Conservation (phyloP, 2,329 filamentous ascomycete genomes). For the Fusarium sp. region DNA sequence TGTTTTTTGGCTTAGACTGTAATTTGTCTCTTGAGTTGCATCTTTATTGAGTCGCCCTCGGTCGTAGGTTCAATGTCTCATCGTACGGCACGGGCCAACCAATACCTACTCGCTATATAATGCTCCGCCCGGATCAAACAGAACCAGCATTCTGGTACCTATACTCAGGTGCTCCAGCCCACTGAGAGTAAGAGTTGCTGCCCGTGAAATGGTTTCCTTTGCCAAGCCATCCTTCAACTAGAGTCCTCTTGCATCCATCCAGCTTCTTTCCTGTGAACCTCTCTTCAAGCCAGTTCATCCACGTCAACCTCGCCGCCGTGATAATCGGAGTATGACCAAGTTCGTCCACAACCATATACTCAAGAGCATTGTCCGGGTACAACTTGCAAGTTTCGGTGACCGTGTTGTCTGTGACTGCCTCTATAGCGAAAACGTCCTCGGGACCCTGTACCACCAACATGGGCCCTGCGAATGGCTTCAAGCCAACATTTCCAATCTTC, state of each 20-base stretch:
- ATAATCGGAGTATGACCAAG: slow-evolving; percentile 11
- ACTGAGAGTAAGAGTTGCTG: slow-evolving; percentile 5
- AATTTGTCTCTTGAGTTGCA: not conserved
- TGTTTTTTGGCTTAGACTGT: not conserved
- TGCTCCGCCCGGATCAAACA: not conserved
- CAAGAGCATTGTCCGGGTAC: not conserved
- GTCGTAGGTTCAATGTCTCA: no score
- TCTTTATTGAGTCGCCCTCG: not conserved
- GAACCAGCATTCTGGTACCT: slow-evolving; percentile 15
- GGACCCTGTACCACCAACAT: slow-evolving; percentile 7
- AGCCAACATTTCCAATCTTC: not conserved
- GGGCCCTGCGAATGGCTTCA: not conserved
- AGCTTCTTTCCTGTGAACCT: not conserved
- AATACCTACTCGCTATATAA: no score
- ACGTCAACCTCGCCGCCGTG: not conserved
- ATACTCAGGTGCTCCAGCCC: slow-evolving; percentile 14
- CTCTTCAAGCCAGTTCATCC: slow-evolving; percentile 5
- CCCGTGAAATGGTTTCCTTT: not conserved
- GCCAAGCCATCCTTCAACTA: not conserved
- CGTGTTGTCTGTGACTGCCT: not conserved
- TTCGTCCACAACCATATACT: not conserved
- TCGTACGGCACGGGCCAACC: no score
- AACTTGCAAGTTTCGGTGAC: rapidly evolving
- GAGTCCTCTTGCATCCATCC: not conserved
- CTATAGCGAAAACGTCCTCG: not conserved